Evolutionary conservation across 1,284 basidiomycete genomes (phyloP), one percentile per base, ranked within the genome.

Genomic region (Omphalotus olearius): DNA sequence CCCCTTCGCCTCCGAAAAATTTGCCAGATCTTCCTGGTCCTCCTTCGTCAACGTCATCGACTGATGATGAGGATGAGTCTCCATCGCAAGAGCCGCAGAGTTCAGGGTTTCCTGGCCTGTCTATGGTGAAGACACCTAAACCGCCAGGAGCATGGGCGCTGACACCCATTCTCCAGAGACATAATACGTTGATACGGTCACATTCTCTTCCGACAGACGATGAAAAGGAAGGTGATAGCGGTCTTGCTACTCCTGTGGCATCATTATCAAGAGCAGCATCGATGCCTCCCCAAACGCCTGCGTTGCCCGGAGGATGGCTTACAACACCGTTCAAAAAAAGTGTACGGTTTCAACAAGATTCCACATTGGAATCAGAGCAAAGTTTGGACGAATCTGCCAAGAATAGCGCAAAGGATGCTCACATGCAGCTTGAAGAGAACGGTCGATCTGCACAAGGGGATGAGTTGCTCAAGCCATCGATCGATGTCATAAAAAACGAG

Each of bases 141-240:
- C 81, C 82, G 13, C 85, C 85, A 30, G 86, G 87, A 25, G 83
- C 75, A 37, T 89, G 85, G 85, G 62, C 71, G n/a, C 64, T 72
- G 11, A 86, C 83, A 6, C 83, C 85, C 26, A 66, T 70, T 1
- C 73, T 71, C 59, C 57, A 52, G 65, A 58, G 46, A 61, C 59
- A 38, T 55, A 36, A 60, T n/a, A 56, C 59, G 39, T 51, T 64
- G n/a, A 48, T 63, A 35, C 60, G 60, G 40, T 54, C 64, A 3
- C 54, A 53, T 20, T 65, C 67, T 26, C 45, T 65, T n/a, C 64
- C 68, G 1, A 55, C 53, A 5, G 56, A 54, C 30, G 42, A 51
- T 6, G 53, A 58, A 10, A 48, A 20, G 14, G 46, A 50, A 7
- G 50, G 55, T 30, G 64, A 67, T 16, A 67, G 61, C 52, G 69